Evolutionary conservation across 2,329 filamentous ascomycete genomes (phyloP).

Genomic region (Lachnellula suecica): DNA sequence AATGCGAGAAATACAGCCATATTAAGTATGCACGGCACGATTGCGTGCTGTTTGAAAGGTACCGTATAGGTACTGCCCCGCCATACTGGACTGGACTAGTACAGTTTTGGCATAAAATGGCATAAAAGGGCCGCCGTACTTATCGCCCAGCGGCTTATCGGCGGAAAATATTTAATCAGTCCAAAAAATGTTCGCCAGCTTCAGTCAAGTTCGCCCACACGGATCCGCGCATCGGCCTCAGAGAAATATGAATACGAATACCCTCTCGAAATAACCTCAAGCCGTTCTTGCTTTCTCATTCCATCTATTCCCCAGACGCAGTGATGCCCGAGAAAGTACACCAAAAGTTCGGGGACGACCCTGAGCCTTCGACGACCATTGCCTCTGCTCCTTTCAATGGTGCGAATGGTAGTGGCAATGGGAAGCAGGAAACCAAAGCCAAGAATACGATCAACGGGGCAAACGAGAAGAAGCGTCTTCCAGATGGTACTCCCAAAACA

Average conservation of each 20-base stretch:
- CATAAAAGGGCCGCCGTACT: background rate
- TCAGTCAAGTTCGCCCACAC: too few species aligned
- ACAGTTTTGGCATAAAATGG: background rate
- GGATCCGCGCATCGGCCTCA: too few species aligned
- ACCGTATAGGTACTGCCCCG: too few species aligned
- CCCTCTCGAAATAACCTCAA: too few species aligned
- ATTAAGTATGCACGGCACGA: too few species aligned
- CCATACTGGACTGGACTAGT: too few species aligned
- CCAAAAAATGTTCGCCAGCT: too few species aligned
- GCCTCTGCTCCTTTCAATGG: background rate
- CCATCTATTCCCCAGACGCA: background rate
- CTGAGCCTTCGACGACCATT: conserved; percentile 6
- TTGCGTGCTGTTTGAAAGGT: too few species aligned
- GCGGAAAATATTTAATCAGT: background rate
- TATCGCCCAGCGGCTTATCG: background rate
- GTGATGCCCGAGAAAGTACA: conserved; percentile 43
- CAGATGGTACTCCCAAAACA: conserved; percentile 23
- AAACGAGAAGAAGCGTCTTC: conserved; percentile 15
- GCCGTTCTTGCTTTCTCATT: background rate
- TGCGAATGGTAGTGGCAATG: background rate
- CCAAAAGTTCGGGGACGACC: conserved; percentile 37
- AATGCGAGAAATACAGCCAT: too few species aligned
- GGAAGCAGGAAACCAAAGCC: background rate
- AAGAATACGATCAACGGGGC: background rate
- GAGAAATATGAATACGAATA: too few species aligned